Conservation (phyloP, 1,284 basidiomycete species). For the Lentinula novae-zelandiae region DNA sequence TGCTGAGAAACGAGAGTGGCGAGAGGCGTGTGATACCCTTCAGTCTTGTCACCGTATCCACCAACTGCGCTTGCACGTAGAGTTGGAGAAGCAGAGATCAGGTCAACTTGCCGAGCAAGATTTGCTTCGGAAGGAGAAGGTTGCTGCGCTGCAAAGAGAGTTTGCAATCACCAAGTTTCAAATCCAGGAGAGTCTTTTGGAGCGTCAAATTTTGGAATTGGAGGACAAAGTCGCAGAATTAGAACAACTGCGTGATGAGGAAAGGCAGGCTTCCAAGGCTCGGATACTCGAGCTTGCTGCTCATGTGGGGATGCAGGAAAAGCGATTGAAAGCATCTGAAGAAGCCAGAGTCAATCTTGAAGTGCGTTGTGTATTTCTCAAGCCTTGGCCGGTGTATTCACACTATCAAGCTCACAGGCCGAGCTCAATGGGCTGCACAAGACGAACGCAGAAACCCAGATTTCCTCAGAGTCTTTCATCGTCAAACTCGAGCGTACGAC, state of each 20-base stretch:
- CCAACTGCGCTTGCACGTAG: conserved; percentile 50
- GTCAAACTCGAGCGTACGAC: conserved; percentile 53
- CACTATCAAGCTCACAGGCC: conserved; percentile 27
- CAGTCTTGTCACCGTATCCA: conserved; percentile 59
- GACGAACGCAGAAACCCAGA: conserved; percentile 42
- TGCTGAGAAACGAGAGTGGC: conserved; percentile 53
- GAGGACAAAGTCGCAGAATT: conserved; percentile 33
- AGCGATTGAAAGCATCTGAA: conserved; percentile 31
- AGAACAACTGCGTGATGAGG: conserved; percentile 23
- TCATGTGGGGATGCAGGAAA: conserved; percentile 35
- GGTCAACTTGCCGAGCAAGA: conserved; percentile 50
- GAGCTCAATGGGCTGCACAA: conserved; percentile 42
- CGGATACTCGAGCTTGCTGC: conserved; percentile 24
- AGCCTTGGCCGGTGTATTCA: conserved; percentile 8
- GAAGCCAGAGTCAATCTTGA: conserved; percentile 41
- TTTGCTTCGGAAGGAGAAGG: conserved; percentile 46
- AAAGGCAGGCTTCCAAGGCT: conserved; percentile 21
- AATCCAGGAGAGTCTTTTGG: conserved; percentile 54
- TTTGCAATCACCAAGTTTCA: conserved; percentile 62
- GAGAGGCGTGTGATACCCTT: conserved; percentile 55
- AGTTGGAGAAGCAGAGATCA: conserved; percentile 49
- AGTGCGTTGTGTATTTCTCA: conserved; percentile 27
- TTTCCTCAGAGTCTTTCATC: conserved; percentile 39
- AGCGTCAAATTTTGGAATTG: conserved; percentile 42
- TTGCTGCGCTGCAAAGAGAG: conserved; percentile 56